Conservation (phyloP, 345 rosid genomes). For the Moricandia moricandioides region DNA sequence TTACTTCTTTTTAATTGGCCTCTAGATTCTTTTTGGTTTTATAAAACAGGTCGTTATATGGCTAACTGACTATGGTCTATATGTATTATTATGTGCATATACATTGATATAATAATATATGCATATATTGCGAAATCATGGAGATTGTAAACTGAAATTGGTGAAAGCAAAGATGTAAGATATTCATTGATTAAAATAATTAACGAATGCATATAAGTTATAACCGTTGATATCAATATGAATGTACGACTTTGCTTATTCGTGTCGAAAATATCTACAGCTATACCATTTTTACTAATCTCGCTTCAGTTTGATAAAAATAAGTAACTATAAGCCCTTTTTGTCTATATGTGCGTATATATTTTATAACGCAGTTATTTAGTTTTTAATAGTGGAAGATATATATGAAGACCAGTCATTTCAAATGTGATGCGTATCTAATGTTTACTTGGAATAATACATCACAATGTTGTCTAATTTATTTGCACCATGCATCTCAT, state of each 20-base stretch:
- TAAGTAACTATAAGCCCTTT: background rate
- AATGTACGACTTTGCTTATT: conserved; percentile 25
- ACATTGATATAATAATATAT: background rate
- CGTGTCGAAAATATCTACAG: conserved; percentile 1
- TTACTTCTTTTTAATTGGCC: background rate
- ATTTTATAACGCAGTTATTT: background rate
- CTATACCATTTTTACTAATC: background rate
- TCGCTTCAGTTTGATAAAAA: background rate
- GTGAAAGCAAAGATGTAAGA: conserved; percentile 11
- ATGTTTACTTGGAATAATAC: background rate
- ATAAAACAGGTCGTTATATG: background rate
- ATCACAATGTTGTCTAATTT: background rate
- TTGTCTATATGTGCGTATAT: background rate
- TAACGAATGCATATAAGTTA: background rate
- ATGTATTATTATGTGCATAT: background rate
- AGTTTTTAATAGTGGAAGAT: background rate
- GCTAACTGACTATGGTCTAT: background rate
- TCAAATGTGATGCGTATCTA: background rate
- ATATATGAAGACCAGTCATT: background rate
- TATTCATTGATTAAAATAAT: conserved; percentile 21
- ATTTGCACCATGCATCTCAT: background rate
- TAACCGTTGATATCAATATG: conserved; percentile 18
- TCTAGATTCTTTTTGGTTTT: background rate
- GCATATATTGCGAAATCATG: conserved; percentile 10
- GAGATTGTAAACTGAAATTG: conserved; percentile 11